Evolutionary conservation across 495 filamentous ascomycete genomes (phyloP), one percentile per base, ranked within the genome.

Genomic region (Parachaetomium inaequale): DNA sequence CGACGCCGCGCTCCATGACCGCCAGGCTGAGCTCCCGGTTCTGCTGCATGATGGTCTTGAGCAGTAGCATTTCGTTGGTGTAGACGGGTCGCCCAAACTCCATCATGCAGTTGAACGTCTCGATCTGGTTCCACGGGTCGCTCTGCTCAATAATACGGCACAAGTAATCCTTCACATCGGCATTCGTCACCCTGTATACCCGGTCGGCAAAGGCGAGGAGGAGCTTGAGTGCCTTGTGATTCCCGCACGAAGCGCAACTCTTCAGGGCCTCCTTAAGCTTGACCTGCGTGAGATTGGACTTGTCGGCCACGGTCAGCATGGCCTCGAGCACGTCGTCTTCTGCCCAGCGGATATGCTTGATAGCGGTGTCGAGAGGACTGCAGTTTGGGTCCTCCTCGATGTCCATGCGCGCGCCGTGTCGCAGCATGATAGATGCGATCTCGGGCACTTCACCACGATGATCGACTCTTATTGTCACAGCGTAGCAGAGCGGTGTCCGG

Each of bases 91-190:
- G 29, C 7, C 65, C 63, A 55, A 59, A 66, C 28, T 66, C 55
- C 61, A 70, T 61, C 32, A 68, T 51, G 49, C 50, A 49, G 26
- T 61, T 47, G 40, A 70, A 65, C 19, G 68, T 70, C n/a, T 70
- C 68, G 19, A 65, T 58, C 50, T 70, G 65, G 56, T 66, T 66
- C 65, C 65, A 66, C 2, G 67, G 62, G 21, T 67, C 67, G 23
- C 36, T 45, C 53, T 66, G 63, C 21, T 64, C 58, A 40, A 70
- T 70, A 25, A 62, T 66, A 34, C 65, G 46, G 55, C 60, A 60
- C 14, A 68, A 38, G 45, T 59, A 66, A 0, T 62, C 56, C 32
- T 66, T 66, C 47, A 70, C 17, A 17, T 70, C 65, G 23, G 40
- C 31, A 28, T 66, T 59, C 17, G 55, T 58, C 8, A 70, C 49